phyloP scores from a whole-genome alignment of 305 asterid genomes.

The Ajuga reptans region DNA sequence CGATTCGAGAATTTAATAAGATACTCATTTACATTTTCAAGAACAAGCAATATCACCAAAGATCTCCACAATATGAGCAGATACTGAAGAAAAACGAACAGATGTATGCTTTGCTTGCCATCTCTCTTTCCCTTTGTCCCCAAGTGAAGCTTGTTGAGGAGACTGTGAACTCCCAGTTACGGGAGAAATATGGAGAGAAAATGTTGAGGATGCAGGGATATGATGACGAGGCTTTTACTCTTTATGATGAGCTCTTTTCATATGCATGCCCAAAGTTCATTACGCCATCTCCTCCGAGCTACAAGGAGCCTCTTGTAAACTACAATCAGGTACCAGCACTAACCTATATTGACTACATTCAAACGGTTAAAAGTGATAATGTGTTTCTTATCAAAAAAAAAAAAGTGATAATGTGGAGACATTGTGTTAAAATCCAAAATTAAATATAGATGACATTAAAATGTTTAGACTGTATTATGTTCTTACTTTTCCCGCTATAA shows the following conservation, averaged over 20 bases:
- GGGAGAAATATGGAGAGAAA: slow-evolving; percentile 85
- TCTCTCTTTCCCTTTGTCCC: slow-evolving; percentile 74
- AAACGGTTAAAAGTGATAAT: too few species aligned
- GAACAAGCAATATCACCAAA: slow-evolving; percentile 90
- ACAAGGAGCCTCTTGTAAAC: slow-evolving; percentile 63
- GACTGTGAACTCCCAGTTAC: slow-evolving; percentile 63
- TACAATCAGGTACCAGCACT: slow-evolving; percentile 17
- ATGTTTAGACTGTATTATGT: neutral
- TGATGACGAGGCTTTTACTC: slow-evolving; percentile 81
- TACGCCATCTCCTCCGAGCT: slow-evolving; percentile 91
- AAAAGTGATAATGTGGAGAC: neutral
- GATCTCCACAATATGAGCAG: slow-evolving; percentile 90
- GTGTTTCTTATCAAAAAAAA: too few species aligned
- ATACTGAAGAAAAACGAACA: slow-evolving; percentile 94
- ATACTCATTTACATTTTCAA: slow-evolving; percentile 78
- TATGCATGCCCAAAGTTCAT: slow-evolving; percentile 97
- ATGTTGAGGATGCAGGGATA: slow-evolving; percentile 47
- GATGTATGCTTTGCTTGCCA: slow-evolving; percentile 88
- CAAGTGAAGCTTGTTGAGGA: slow-evolving; percentile 76
- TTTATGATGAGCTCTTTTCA: slow-evolving; percentile 43
- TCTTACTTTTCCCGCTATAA: neutral
- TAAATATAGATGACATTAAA: neutral
- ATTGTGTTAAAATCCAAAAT: neutral
- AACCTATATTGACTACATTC: too few species aligned
- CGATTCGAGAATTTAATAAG: slow-evolving; percentile 74